Percentiles rank a stretch among this genome's conserved stretches.
Conservation (phyloP, 2,329 filamentous ascomycete species). For the Escovopsis sp. region DNA sequence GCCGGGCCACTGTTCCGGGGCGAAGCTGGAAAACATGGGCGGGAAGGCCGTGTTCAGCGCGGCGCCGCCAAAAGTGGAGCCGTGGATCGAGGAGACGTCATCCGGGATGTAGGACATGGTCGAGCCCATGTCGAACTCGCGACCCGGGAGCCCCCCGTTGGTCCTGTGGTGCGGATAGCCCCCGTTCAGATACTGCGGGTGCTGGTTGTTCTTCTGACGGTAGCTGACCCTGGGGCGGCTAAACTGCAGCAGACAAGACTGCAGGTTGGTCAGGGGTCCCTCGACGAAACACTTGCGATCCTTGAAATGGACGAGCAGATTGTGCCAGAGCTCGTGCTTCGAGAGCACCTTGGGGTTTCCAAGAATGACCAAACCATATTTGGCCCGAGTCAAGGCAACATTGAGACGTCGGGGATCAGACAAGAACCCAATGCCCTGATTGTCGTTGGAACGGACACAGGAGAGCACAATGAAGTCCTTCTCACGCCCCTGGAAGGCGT, state of each 20-base stretch:
- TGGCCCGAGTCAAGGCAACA: conserved; percentile 89
- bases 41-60: conserved; percentile 65
- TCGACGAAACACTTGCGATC: conserved; percentile 92
- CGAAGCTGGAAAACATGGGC: conserved; percentile 89
- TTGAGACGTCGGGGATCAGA: conserved; percentile 95
- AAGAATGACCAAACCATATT: conserved; percentile 90
- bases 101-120: conserved; percentile 93
- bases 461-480: conserved; percentile 98
- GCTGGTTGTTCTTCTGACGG: conserved; percentile 64
- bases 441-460: conserved; percentile 95
- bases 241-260: conserved; percentile 89
- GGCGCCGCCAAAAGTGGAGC: conserved; percentile 74
- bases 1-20: conserved; percentile 74
- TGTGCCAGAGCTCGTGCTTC: conserved; percentile 97
- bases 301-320: conserved; percentile 89
- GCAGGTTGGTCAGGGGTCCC: conserved; percentile 87
- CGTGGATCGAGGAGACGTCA: conserved; percentile 91
- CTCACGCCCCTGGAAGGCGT: conserved; percentile 96
- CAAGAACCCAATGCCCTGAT: conserved; percentile 97
- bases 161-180: conserved; percentile 27
- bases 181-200: conserved; percentile 51
- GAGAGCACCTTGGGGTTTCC: conserved; percentile 95
- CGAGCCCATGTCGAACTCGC: conserved; percentile 64
- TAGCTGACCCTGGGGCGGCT: conserved; percentile 86
- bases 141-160: conserved; percentile 23